Base-by-base conservation (phyloP, 2,329 filamentous ascomycete genomes). In the Coniochaeta sp. region DNA sequence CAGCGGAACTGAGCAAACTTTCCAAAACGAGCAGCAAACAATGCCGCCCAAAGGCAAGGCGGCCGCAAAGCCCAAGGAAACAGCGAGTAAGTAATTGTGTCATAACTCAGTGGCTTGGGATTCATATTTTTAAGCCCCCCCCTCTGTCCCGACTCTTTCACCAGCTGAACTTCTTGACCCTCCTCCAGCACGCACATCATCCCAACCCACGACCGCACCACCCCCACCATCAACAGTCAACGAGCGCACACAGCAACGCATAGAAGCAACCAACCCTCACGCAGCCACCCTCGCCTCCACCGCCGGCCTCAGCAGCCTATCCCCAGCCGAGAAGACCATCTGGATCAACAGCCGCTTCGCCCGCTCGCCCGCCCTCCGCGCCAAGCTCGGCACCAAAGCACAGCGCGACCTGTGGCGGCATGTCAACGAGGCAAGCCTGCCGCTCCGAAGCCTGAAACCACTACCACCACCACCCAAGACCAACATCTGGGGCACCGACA, bases 321-420 rank as follows among this genome's bases (percentile, higher is more conserved):
- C 76, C 11, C 71, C 77, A 2, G 72, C 76, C 59, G 81, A 85
- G 60, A 77, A 75, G 61, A 77, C 79, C 65, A 76, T 75, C 24
- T 84, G 79, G 73, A 68, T 76, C 40, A 77, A 79, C 69, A 68
- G 76, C 19, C 74, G 77, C 64, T 76, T 81, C 61, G 73, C 82
- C 44, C 73, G 73, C 50, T 74, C 74, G 54, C 73, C 76, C 67
- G 50, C 69, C 74, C 36, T 73, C 71, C 62, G 62, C 40, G 58
- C 56, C 44, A 64, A 61, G 22, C 67, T 71, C 34, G 68, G 70
- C 1, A 73, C 76, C 69, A 83, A 83, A 70, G 71, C 78, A 28
- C 79, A 83, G 67, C 79, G 79, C 67, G 82, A 85, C 66, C 79
- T 82, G 68, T 86, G 83, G 83, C 82, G 82, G 70, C 73, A 76